Evolutionary conservation across 1,139 yeast genomes (phyloP).

Genomic region (Zygosaccharomyces pseudobailii): DNA sequence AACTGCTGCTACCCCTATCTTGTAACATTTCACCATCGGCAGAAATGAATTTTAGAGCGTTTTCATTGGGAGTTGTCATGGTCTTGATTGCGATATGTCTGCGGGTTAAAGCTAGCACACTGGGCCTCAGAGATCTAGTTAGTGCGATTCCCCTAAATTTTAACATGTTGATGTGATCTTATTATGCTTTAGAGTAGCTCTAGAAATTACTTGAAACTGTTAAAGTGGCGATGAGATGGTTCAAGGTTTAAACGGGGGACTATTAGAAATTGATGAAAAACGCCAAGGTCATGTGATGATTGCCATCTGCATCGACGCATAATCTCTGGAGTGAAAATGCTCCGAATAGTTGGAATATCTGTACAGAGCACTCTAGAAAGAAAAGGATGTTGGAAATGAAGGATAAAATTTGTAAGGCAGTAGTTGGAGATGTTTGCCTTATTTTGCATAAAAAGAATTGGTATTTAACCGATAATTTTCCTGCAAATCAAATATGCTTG

Average conservation of each 20-base stretch:
- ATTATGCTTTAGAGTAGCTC: neutral
- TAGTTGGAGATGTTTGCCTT: too few species aligned
- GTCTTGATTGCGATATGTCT: conserved; percentile 45
- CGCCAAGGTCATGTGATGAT: neutral
- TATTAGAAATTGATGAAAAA: neutral
- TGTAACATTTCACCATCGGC: conserved; percentile 51
- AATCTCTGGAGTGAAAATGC: too few species aligned
- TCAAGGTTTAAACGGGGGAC: neutral
- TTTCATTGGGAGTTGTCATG: conserved; percentile 80
- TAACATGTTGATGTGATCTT: neutral
- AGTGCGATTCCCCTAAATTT: neutral
- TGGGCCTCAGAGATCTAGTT: neutral
- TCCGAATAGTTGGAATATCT: too few species aligned
- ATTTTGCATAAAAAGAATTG: neutral
- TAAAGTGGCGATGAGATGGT: neutral
- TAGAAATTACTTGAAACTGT: too few species aligned
- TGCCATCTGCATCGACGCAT: neutral
- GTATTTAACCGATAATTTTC: neutral
- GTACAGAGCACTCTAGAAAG: too few species aligned
- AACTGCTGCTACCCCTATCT: conserved; percentile 51
- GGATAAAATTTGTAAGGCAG: too few species aligned
- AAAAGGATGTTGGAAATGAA: too few species aligned
- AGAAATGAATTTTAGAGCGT: conserved; percentile 87
- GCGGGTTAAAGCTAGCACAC: conserved; percentile 2
- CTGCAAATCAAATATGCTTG: neutral